Base-by-base conservation (phyloP, 2,329 filamentous ascomycete genomes). In the Gliomastix tumulicola region DNA sequence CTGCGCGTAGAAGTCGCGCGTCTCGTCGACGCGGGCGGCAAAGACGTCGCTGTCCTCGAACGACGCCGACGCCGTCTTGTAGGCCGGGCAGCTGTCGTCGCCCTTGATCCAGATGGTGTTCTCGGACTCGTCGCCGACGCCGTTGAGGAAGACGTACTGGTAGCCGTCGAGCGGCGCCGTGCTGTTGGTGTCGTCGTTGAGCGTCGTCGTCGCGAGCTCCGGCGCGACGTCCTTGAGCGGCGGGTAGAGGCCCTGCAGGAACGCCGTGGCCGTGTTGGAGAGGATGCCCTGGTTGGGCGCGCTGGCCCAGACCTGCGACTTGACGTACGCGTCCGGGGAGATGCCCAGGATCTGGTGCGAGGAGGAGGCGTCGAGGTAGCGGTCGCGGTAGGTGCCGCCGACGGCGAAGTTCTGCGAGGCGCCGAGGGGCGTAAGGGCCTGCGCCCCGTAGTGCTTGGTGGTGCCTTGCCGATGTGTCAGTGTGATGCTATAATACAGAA, bases 41-140 rank as follows among this genome's bases (percentile, higher is more conserved):
- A 51, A 60, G 1, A 46, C 41, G 2, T 46, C 42, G 35, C 54
- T 58, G n/a, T 51, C 32, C 37, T 41, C 39, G 30, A 56, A 59
- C 1, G 49, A 43, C 40, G 51, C 47, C 32, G 46, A 50, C 0
- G 55, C 45, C 0, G 39, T 42, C 2, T 41, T 46, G 21, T 51
- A 53, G 4, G 48, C 50, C 5, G 56, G 55, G 30, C 55, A 59
- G n/a, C 42, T 44, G 2, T 58, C 56, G 9, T 59, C 56, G 7
- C 56, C 56, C 43, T 59, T 60, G 46, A 60, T 57, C 56, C 57
- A 60, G 33, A 59, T 56, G 10, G 51, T 56, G 32, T 57, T 53
- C 7, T 54, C 55, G 8, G 55, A 56, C 23, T 57, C 49, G 18
- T 49, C 46, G 36, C 47, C 50, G 33, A 53, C 41, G 28, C 51